A percentile compares a stretch with the other conserved stretches of the same genome.
phyloP scores from a whole-genome alignment of 768 basidiomycete genomes.

The Psilocybe tampanensis region DNA sequence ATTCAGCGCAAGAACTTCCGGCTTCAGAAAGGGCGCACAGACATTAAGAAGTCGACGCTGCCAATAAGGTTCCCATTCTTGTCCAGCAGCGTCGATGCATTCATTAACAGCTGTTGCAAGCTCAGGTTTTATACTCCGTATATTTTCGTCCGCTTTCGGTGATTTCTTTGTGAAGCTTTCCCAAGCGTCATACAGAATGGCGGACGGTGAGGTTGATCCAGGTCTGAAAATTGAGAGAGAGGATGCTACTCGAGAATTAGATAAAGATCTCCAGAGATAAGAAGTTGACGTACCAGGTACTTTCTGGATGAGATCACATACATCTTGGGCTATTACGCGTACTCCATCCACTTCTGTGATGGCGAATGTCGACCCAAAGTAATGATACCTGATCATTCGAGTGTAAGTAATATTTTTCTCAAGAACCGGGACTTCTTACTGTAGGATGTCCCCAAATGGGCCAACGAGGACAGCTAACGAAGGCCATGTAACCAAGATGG shows the following conservation, averaged over 20 bases:
- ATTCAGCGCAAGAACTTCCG: neutral
- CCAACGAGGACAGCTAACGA: slow-evolving; percentile 82
- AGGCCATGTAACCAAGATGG: slow-evolving; percentile 86
- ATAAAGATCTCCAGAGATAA: neutral
- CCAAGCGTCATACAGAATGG: slow-evolving; percentile 92
- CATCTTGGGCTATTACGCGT: slow-evolving; percentile 76
- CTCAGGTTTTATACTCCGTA: slow-evolving; percentile 86
- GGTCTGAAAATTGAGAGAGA: slow-evolving; percentile 86
- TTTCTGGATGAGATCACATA: slow-evolving; percentile 90
- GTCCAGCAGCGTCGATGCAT: slow-evolving; percentile 91
- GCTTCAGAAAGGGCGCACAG: slow-evolving; percentile 20
- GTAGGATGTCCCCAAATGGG: slow-evolving; percentile 84
- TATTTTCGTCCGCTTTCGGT: slow-evolving; percentile 92
- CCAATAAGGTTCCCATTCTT: slow-evolving; percentile 91
- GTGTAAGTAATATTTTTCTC: neutral
- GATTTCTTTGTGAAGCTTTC: slow-evolving; percentile 82
- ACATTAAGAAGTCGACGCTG: slow-evolving; percentile 87
- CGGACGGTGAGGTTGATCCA: slow-evolving; percentile 89
- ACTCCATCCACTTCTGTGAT: slow-evolving; percentile 91
- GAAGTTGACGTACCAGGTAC: slow-evolving; percentile 66
- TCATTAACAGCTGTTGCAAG: slow-evolving; percentile 86
- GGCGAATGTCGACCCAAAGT: slow-evolving; percentile 73
- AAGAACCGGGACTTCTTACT: slow-evolving; percentile 50
- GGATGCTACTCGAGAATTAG: slow-evolving; percentile 51
- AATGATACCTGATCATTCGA: slow-evolving; percentile 63